Base-by-base conservation (phyloP, 2,329 filamentous ascomycete species). In the Talaromyces marneffei region DNA sequence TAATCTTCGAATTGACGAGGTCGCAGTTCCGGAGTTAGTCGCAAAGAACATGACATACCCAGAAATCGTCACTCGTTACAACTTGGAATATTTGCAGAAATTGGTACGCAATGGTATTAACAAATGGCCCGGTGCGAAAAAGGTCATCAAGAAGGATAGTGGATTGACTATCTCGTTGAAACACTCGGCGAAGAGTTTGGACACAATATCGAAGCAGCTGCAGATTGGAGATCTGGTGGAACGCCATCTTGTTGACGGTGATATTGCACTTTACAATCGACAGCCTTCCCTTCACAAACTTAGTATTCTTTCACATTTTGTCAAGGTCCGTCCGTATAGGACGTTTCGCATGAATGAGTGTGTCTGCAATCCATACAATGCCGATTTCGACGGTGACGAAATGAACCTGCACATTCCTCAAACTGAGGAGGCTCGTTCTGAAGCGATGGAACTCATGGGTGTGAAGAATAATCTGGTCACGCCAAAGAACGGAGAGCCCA, bases 331-430 rank as follows among this genome's bases (percentile, higher is more conserved):
- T 55, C 94, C 93, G 0, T 96, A 94, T 87, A 87, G 92, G 74
- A 99, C 94, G 0, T 97, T 99, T 73, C 88, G 94, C 59, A 82
- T 99, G 18, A 99, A 99, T 72, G 94, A 99, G 74, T 99, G 94
- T 84, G 94, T 96, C 1, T 99, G 94, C 77, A 92, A 90, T 64
- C 94, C 94, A 3, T 99, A 99, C 81, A 99, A 99, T 69, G 94
- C 94, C 60, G 94, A 99, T 84, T 99, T 99, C 68, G 94, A 99
- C 70, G 94, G 94, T 63, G 94, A 99, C 69, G 94, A 99, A 75
- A 99, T 99, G 94, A 99, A 99, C 69, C 78, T 99, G 53, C 94
- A 99, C 76, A 92, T 99, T 16, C 94, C 94, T 2, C 94, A 99
- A 73, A 97, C 94, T 0, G 94, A 99, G 78, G 94, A 99, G 76